Evolutionary conservation across 139 green algal species (phyloP).

Genomic region (Micractinium sp.): DNA sequence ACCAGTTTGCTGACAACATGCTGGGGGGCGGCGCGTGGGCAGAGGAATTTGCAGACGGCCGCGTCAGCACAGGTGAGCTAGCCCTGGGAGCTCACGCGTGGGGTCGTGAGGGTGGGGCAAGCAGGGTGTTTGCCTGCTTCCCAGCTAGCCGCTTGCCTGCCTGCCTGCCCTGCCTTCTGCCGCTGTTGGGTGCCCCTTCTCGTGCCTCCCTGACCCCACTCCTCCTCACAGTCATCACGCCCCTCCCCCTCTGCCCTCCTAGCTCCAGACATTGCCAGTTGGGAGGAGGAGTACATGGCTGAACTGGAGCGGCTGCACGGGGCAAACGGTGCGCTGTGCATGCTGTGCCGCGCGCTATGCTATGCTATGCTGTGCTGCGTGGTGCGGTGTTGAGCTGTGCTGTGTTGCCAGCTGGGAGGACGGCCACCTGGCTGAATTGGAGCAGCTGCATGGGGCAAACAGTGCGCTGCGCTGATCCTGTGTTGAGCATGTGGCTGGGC

Average conservation of each 20-base stretch:
- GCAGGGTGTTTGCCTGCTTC: too few relatives aligned
- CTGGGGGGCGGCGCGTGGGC: conserved; percentile 49
- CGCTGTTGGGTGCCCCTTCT: not conserved
- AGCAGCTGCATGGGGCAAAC: too few relatives aligned
- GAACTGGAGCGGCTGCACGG: conserved; percentile 70
- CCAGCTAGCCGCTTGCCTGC: not conserved
- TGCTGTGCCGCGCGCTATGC: not conserved
- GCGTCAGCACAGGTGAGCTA: conserved; percentile 15
- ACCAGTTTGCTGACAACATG: conserved; percentile 69
- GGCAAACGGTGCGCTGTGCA: conserved; percentile 32
- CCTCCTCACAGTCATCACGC: not conserved
- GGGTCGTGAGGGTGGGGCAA: too few relatives aligned
- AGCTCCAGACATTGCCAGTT: conserved; percentile 31
- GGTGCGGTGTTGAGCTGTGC: too few relatives aligned
- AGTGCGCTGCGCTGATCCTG: too few relatives aligned
- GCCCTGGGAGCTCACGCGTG: too few relatives aligned
- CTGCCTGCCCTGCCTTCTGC: not conserved
- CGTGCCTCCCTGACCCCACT: not conserved
- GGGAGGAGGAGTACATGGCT: conserved; percentile 54
- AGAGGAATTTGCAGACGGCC: conserved; percentile 54
- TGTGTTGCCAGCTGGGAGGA: too few relatives aligned
- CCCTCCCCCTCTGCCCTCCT: not conserved
- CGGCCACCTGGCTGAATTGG: too few relatives aligned
- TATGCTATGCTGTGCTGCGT: too few relatives aligned
- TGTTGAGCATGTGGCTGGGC: too few relatives aligned